A percentile compares a stretch with the other conserved stretches of the same genome.
These are phyloP conservation scores for Suillus cothurnatus DNA, from an alignment of 768 basidiomycete genomes.

Conservation along the genomic window DNA sequence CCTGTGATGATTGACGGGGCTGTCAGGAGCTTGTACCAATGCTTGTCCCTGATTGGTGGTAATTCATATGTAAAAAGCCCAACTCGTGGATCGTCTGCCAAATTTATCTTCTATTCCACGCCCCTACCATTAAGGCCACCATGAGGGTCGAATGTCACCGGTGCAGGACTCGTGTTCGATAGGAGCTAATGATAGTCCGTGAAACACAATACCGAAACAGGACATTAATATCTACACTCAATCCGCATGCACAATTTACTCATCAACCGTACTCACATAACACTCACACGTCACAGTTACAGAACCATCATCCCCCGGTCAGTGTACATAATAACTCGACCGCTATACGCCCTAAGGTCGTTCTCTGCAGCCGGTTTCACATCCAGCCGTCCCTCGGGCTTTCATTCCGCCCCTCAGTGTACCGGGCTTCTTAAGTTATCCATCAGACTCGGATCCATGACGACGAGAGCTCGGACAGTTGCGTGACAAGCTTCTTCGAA, in stretches of 20 bases:
- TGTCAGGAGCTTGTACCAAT: neutral
- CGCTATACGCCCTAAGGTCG: neutral
- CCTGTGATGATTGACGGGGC: neutral
- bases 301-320: neutral
- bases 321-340: neutral
- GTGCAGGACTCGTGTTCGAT: neutral
- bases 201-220: neutral
- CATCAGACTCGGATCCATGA: neutral
- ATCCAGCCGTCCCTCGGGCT: neutral
- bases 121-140: neutral
- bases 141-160: neutral
- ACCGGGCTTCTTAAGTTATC: neutral
- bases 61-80: neutral
- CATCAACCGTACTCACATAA: neutral
- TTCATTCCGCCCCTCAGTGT: neutral
- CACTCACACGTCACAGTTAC: neutral
- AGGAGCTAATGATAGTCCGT: neutral
- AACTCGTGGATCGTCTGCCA: no score
- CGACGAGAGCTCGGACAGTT: neutral
- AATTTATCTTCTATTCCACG: neutral
- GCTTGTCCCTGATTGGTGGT: neutral
- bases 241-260: neutral
- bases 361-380: neutral
- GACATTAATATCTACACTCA: no score
- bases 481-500: neutral